A percentile compares a stretch with the other conserved stretches of the same genome.
Evolutionary conservation across 305 asterid genomes (phyloP).

Genomic region (Fraxinus ornus): DNA sequence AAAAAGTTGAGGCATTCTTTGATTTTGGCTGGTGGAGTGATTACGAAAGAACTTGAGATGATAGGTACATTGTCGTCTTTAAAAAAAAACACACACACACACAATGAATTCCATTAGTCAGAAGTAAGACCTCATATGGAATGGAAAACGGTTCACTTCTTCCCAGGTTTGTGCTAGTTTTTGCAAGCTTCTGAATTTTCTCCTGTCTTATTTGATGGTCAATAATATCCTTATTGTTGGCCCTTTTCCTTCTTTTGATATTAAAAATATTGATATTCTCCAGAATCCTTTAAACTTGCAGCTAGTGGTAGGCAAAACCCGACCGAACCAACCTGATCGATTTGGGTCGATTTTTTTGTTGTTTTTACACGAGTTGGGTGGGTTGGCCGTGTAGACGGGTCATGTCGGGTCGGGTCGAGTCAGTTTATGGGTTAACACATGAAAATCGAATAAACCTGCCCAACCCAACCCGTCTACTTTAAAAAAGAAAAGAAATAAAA

Average conservation of each 20-base stretch:
- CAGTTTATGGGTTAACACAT: too few relatives aligned
- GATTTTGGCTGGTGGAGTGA: constrained; percentile 71
- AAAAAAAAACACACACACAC: constrained; percentile 38
- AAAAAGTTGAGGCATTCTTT: constrained; percentile 68
- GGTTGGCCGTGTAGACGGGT: too few relatives aligned
- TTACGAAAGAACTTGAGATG: constrained; percentile 51
- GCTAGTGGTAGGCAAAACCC: not conserved
- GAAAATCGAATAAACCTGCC: too few relatives aligned
- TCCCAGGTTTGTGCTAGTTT: constrained; percentile 52
- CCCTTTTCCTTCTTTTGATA: not conserved
- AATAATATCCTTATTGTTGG: not conserved
- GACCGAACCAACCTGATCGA: too few relatives aligned
- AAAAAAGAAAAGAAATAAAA: too few relatives aligned
- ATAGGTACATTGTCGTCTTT: constrained; percentile 47
- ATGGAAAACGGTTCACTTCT: constrained; percentile 69
- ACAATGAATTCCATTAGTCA: constrained; percentile 35
- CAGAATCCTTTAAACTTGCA: not conserved
- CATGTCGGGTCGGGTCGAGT: too few relatives aligned
- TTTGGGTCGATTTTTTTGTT: too few relatives aligned
- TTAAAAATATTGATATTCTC: not conserved
- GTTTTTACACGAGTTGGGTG: too few relatives aligned
- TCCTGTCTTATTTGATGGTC: not conserved
- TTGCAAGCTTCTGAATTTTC: constrained; percentile 4
- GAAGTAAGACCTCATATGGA: constrained; percentile 74
- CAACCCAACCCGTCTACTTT: too few relatives aligned